phyloP scores from a whole-genome alignment of 1,284 basidiomycete species.

The Grifola frondosa region DNA sequence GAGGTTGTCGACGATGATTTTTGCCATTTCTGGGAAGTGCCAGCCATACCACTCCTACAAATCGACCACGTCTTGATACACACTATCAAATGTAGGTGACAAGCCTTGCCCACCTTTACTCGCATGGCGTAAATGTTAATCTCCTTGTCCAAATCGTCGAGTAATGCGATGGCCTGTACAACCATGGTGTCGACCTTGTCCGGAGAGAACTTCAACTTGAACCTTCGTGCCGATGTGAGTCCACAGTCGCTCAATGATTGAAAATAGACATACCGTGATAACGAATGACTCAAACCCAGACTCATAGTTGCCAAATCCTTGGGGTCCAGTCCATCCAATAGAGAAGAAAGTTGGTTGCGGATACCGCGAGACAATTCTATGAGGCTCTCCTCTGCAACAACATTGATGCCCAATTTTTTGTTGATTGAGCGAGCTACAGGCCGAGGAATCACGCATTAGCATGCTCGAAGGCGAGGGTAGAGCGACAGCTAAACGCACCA shows the following conservation, averaged over 20 bases:
- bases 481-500: slow-evolving; percentile 49
- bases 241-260: not conserved
- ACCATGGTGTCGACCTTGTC: slow-evolving; percentile 99
- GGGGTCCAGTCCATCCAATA: slow-evolving; percentile 91
- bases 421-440: slow-evolving; percentile 76
- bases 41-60: slow-evolving; percentile 98
- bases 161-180: slow-evolving; percentile 96
- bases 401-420: slow-evolving; percentile 93
- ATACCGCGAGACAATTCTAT: slow-evolving; percentile 96
- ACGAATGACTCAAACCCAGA: slow-evolving; percentile 93
- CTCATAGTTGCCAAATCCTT: slow-evolving; percentile 98
- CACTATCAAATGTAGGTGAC: not conserved
- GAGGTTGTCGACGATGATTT: slow-evolving; percentile 96
- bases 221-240: slow-evolving; percentile 48
- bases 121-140: slow-evolving; percentile 99
- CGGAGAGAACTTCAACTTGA: slow-evolving; percentile 99
- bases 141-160: slow-evolving; percentile 99
- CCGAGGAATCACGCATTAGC: not conserved
- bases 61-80: slow-evolving; percentile 12
- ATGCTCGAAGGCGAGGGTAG: not conserved
- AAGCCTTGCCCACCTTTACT: slow-evolving; percentile 71
- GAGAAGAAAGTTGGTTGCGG: slow-evolving; percentile 81
- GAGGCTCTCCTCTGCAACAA: slow-evolving; percentile 60
- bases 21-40: slow-evolving; percentile 99
- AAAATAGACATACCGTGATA: slow-evolving; percentile 67